Evolutionary conservation across 768 basidiomycete species (phyloP), one percentile per base, ranked within the genome.

Genomic region (Boletus sp.): DNA sequence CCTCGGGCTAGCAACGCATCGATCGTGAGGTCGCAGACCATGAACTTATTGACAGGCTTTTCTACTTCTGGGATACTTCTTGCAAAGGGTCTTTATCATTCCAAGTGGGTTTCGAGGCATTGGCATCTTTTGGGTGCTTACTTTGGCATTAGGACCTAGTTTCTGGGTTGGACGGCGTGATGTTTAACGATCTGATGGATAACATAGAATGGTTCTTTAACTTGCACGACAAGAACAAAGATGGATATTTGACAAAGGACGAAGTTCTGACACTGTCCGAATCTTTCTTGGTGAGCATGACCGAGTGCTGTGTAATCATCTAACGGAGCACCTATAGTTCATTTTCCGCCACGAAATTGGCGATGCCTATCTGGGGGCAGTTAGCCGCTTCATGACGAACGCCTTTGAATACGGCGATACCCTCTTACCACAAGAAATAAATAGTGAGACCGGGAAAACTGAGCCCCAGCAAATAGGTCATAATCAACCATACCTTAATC

Each of bases 131-230:
- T 13, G 15, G 21, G 29, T 44, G 41, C 47, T 68, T 32, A 61
- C 37, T 35, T 32, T 25, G 55, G 32, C 41, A 54, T 17, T 65
- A 98, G 90, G 94, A 98, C 67, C 76, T 98, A 13, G 87, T 98
- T 10, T 80, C 77, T 29, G 96, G 97, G 1, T 76, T 98, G 46
- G 88, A 97, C 61, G 87, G 87, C 2, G 90, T 97, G 42, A 90
- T 98, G 83, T 89, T 91, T 74, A 95, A 92, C 59, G 97, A 98
- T 70, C 74, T 99, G 60, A 98, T 98, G 97, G 91, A 94, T 53
- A 96, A 92, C 61, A 96, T 98, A 63, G 92, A 97, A 69, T 99
- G 96, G 96, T 96, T 98, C 74, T 98, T 98, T 74, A 89, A 88
- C 62, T 70, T 98, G 46, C 92, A 96, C 57, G 93, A 95, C 73